Base-by-base conservation (phyloP, 164 flowering plant species). In the Warburgia ugandensis region DNA sequence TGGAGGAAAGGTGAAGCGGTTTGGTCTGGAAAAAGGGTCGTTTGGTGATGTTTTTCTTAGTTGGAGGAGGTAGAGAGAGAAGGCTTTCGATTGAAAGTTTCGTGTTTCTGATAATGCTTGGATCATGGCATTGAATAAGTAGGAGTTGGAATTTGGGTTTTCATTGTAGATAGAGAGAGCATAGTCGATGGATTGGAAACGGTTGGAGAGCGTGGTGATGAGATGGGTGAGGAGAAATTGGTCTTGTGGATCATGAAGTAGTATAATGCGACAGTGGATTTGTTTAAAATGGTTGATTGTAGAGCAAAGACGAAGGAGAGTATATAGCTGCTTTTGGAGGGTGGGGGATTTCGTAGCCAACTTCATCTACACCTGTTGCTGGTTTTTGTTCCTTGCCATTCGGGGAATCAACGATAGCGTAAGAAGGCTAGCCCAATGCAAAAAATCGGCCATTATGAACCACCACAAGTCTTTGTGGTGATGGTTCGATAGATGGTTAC, bases 1-100 rank as follows among this genome's bases (percentile, higher is more conserved):
- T 6, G 68, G 48, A 12, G 64, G 68, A 26, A 65, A 59, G 0
- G 68, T 54, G 29, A 54, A 64, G n/a, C 68, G 44, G 29, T 64
- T 53, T 30, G 68, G 68, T 16, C 63, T 32, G 5, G 45, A 21
- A 1, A 19, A 16, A 4, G 33, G 29, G 48, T 52, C 47, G 31
- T 16, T 27, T 16, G 3, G 0, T 0, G n/a, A 25, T 0, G 2
- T 45, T 2, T 16, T 30, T 5, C 49, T 41, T 44, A 63, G 10
- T 32, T 63, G 67, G 35, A 63, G 50, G 51, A 28, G 36, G 27
- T 57, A 57, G 36, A 63, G 30, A 0, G 58, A 57, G 36, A 52
- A 12, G 29, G 62, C 60, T 7, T 55, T 29, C 40, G 20, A 19
- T 42, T 59, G 55, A 13, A 48, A 50, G 5, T 54, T 51, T 8